Percentiles rank a stretch among this genome's conserved stretches.
phyloP scores from a whole-genome alignment of 2,329 filamentous ascomycete genomes.

The Reticulascus tulasneorum region DNA sequence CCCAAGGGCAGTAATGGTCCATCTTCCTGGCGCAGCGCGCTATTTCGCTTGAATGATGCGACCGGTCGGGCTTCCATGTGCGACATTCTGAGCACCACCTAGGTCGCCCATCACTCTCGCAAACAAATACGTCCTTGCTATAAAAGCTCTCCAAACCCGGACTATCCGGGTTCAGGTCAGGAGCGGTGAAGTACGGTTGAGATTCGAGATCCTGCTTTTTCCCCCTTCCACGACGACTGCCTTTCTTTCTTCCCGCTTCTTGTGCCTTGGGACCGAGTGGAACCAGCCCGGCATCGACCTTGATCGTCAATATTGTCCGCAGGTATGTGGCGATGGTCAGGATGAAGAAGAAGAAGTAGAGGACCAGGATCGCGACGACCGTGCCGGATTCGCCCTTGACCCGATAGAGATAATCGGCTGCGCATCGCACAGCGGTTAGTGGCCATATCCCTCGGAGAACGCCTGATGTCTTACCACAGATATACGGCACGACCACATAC shows the following conservation, averaged over 20 bases:
- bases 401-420: constrained; percentile 69
- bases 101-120: constrained; percentile 77
- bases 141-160: constrained; percentile 74
- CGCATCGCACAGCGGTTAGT: constrained; percentile 8
- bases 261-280: constrained; percentile 46
- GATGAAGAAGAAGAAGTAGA: constrained; percentile 70
- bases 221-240: constrained; percentile 19
- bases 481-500: constrained; percentile 63
- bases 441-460: constrained; percentile 1
- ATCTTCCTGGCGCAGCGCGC: constrained; percentile 81
- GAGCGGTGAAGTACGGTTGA: constrained; percentile 27
- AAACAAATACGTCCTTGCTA: constrained; percentile 77
- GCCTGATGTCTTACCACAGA: constrained; percentile 57
- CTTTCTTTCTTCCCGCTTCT: constrained; percentile 7
- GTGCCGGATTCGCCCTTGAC: constrained; percentile 44
- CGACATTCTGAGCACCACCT: constrained; percentile 81
- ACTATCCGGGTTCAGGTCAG: constrained; percentile 52
- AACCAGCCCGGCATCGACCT: constrained; percentile 68
- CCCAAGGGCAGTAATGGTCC: constrained; percentile 96
- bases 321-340: constrained; percentile 65
- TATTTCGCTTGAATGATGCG: constrained; percentile 82
- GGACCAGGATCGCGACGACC: constrained; percentile 65
- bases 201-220: constrained; percentile 28
- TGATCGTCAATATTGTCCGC: constrained; percentile 65
- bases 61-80: constrained; percentile 83